Conservation (phyloP, 2,329 filamentous ascomycete species). For the Chaetothyriales sp. region DNA sequence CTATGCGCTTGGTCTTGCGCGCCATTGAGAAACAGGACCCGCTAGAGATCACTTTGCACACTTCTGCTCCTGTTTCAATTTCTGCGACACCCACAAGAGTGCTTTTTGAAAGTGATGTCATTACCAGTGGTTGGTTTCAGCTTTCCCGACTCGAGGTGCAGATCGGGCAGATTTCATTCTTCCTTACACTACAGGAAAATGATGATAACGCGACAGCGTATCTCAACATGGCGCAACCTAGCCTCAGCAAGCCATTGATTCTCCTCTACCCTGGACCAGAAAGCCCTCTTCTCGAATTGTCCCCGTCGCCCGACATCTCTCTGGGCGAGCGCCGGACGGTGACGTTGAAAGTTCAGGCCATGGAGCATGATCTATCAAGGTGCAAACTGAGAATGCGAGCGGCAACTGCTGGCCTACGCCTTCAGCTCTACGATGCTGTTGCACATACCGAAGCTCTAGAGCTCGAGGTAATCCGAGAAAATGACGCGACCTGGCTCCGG, state of each 20-base stretch:
- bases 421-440: constrained; percentile 46
- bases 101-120: constrained; percentile 9
- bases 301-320: constrained; percentile 56
- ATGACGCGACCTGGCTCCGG: neutral
- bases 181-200: constrained; percentile 8
- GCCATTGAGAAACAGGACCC: constrained; percentile 27
- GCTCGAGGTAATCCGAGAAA: neutral
- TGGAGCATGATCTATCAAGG: constrained; percentile 27
- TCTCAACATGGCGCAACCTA: neutral
- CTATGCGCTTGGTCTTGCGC: constrained; percentile 9
- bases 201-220: constrained; percentile 1
- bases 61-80: constrained; percentile 32
- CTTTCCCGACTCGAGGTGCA: constrained; percentile 9
- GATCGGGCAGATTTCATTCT: constrained; percentile 13
- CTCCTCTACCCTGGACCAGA: constrained; percentile 12
- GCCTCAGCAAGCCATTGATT: neutral
- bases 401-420: constrained; percentile 51
- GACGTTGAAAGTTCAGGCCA: constrained; percentile 48
- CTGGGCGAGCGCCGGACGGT: constrained; percentile 67
- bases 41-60: constrained; percentile 42
- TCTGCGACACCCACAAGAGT: constrained; percentile 42
- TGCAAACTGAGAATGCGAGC: constrained; percentile 51
- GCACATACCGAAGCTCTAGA: neutral
- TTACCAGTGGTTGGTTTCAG: constrained; percentile 15
- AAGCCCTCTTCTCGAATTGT: constrained; percentile 37